Percentiles rank a stretch among this genome's conserved stretches.
phyloP scores from a whole-genome alignment of 768 basidiomycete species.

The Tylopilus balloui region DNA sequence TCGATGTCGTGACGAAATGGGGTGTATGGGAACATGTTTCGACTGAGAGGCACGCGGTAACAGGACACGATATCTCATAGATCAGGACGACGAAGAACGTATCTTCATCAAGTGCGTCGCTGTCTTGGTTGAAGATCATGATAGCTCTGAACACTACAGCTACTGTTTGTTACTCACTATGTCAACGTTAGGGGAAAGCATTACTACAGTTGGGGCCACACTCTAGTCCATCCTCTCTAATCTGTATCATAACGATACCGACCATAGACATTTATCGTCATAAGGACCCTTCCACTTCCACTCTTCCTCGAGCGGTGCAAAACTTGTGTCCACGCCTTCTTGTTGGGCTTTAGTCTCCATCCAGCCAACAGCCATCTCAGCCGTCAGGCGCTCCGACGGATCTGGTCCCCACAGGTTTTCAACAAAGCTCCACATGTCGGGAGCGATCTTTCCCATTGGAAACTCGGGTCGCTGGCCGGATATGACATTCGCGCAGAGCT shows the following conservation, averaged over 20 bases:
- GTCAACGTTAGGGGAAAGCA: too few species aligned
- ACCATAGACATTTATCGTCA: conserved; percentile 12
- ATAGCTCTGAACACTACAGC: background rate
- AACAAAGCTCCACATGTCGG: conserved; percentile 29
- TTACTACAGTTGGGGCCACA: too few species aligned
- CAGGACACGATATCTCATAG: background rate
- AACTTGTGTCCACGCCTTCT: conserved; percentile 6
- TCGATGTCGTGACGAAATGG: conserved; percentile 20
- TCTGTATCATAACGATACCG: conserved; percentile 5
- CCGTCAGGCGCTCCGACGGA: conserved; percentile 22
- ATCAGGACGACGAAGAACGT: background rate
- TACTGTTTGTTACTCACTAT: background rate
- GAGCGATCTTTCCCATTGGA: conserved; percentile 13
- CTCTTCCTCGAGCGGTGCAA: conserved; percentile 12
- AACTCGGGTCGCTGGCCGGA: conserved; percentile 10
- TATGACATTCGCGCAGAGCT: background rate
- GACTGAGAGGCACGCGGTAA: background rate
- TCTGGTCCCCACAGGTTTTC: conserved; percentile 25
- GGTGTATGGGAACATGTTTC: conserved; percentile 19
- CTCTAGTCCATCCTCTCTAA: too few species aligned
- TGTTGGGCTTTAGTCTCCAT: conserved; percentile 16
- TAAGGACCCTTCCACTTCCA: conserved; percentile 13
- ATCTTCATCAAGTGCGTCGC: too few species aligned
- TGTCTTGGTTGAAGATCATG: background rate
- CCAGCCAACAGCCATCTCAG: conserved; percentile 21